A percentile compares a stretch with the other conserved stretches of the same genome.
These are phyloP conservation scores for Gardenia jasminoides DNA, from an alignment of 257 asterid species.

Conservation along the genomic window DNA sequence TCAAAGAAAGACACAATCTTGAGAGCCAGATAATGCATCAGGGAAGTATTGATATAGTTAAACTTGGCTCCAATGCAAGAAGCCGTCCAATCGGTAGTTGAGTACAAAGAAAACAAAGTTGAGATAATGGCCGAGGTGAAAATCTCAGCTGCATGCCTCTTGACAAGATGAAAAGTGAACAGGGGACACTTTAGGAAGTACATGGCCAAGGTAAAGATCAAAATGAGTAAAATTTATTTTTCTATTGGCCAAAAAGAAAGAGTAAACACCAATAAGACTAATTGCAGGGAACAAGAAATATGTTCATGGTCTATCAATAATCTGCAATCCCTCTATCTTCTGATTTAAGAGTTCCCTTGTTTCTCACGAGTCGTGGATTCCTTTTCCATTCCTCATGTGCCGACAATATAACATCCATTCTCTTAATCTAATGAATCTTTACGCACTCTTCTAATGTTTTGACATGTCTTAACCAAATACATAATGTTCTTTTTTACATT, in stretches of 20 bases:
- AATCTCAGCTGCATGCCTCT: constrained; percentile 98
- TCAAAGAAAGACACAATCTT: constrained; percentile 89
- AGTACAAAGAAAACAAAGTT: constrained; percentile 78
- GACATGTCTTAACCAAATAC: neutral
- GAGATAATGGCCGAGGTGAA: constrained; percentile 78
- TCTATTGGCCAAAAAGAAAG: too few relatives aligned
- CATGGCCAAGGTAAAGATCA: too few relatives aligned
- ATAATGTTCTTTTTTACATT: neutral
- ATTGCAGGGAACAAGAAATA: too few relatives aligned
- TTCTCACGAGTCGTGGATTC: neutral
- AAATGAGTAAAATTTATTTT: too few relatives aligned
- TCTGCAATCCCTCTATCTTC: too few relatives aligned
- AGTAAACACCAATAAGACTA: too few relatives aligned
- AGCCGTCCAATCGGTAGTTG: constrained; percentile 91
- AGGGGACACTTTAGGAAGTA: too few relatives aligned
- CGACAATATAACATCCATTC: neutral
- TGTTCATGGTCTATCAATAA: too few relatives aligned
- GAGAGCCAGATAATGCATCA: constrained; percentile 97
- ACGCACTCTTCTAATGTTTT: neutral
- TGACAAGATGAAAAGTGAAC: too few relatives aligned
- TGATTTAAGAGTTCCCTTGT: too few relatives aligned
- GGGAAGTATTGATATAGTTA: constrained; percentile 82
- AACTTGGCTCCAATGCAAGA: constrained; percentile 64
- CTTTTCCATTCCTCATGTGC: neutral
- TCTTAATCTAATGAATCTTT: neutral